Base-by-base conservation (phyloP, 306 rosid genomes). In the Inga leiocalycina region DNA sequence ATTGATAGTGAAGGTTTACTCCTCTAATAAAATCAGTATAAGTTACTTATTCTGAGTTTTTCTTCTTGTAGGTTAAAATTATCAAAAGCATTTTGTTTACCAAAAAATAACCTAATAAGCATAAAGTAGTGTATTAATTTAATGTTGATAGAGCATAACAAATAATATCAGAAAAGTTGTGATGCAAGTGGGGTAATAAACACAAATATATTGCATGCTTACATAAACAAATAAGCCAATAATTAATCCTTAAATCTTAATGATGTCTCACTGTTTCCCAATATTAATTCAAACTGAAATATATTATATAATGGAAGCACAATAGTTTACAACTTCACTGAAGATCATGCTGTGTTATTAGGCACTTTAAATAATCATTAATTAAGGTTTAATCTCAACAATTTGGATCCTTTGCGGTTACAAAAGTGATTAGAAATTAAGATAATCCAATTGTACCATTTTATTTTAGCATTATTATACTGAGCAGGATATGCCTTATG, bases 261-360 rank as follows among this genome's bases (percentile, higher is more conserved):
- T 20, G 37, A 57, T 39, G 51, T 76, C 35, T 76, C 44, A 24
- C 54, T 76, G 70, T 76, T 70, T 59, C 80, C 80, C 80, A 76
- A 39, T 76, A 75, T 65, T 37, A 7, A 76, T 65, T 37, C 20
- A 75, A 75, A 54, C 79, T 76, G n/a, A 39, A 56, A 5, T 20
- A 51, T 20, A 51, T 39, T n/a, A 41, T 70, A 22, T 14, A 6
- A 52, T 54, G 11, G 11, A 12, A 51, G 62, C 10, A 73, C n/a
- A 24, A 15, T 27, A 30, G 24, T 13, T 5, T 30, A 35, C 24
- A 49, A 30, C 77, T 16, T 48, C 10, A 4, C 2, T 74, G 44
- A 16, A 74, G 45, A 74, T 35, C 1, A 20, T 48, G 37, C 11
- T 30, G 54, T 73, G 41, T 45, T 45, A 65, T 14, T 71, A 45